Percentiles rank a stretch among this genome's conserved stretches.
Conservation (phyloP, 73 alveolate species). For the Paramecium bursaria region DNA sequence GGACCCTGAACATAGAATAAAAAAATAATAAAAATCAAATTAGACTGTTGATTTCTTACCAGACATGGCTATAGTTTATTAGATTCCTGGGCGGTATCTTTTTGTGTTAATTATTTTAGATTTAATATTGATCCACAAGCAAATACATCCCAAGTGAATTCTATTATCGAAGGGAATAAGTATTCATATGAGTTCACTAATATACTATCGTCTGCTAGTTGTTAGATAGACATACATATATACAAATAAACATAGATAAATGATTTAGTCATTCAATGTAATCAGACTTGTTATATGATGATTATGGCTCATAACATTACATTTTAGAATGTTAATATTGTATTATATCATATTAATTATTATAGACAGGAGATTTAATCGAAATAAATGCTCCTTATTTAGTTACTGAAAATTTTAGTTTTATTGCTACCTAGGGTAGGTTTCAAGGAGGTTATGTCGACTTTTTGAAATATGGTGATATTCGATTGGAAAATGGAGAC, state of each 20-base stretch:
- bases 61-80: neutral
- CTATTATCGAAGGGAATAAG: slow-evolving; percentile 2
- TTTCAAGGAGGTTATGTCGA: slow-evolving; percentile 34
- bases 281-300: slow-evolving; percentile 20
- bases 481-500: slow-evolving; percentile 51
- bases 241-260: slow-evolving; percentile 22
- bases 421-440: slow-evolving; percentile 12
- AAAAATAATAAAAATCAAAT: neutral
- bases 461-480: slow-evolving; percentile 30
- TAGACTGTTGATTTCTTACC: neutral
- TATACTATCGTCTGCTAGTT: slow-evolving; percentile 30
- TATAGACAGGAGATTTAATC: slow-evolving; percentile 56
- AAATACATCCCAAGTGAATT: neutral
- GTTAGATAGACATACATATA: slow-evolving; percentile 16
- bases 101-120: too few species aligned
- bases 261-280: slow-evolving; percentile 32
- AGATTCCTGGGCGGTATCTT: slow-evolving; percentile 58
- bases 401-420: slow-evolving; percentile 20
- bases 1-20: neutral
- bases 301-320: slow-evolving; percentile 10
- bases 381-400: slow-evolving; percentile 30
- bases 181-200: slow-evolving; percentile 32
- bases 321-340: slow-evolving; percentile 35
- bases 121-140: slow-evolving; percentile 47
- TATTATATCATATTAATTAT: neutral